A percentile compares a stretch with the other conserved stretches of the same genome.
Conservation (phyloP, 2,329 filamentous ascomycete species). For the Xylaria digitata region DNA sequence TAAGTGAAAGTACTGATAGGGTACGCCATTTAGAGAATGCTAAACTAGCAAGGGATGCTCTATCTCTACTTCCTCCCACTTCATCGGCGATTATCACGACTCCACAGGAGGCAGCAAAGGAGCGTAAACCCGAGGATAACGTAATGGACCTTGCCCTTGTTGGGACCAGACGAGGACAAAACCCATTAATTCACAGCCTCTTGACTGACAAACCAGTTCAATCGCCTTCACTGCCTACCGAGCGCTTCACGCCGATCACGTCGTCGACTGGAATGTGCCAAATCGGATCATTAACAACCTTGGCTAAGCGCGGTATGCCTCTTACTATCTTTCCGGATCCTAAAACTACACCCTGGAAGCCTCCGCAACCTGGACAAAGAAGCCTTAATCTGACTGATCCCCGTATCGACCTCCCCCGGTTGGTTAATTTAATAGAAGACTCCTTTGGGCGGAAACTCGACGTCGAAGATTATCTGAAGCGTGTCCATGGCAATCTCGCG, state of each 20-base stretch:
- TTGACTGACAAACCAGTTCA: conserved; percentile 94
- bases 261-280: conserved; percentile 52
- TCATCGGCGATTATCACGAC: conserved; percentile 92
- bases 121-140: conserved; percentile 59
- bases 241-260: conserved; percentile 64
- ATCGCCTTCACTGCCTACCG: conserved; percentile 87
- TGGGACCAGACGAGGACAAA: conserved; percentile 67
- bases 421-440: conserved; percentile 91
- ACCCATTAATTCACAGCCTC: conserved; percentile 94
- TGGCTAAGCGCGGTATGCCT: conserved; percentile 92
- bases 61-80: conserved; percentile 82
- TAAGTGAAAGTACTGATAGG: conserved; percentile 50
- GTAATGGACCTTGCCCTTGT: conserved; percentile 64
- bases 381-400: conserved; percentile 80
- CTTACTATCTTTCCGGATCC: conserved; percentile 85
- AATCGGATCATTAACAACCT: conserved; percentile 71
- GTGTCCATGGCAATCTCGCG: conserved; percentile 84
- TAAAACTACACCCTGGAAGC: conserved; percentile 72
- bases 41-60: conserved; percentile 73
- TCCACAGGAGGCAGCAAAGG: conserved; percentile 79
- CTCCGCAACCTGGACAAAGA: conserved; percentile 68
- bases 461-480: conserved; percentile 80
- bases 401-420: conserved; percentile 82
- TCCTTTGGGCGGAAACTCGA: conserved; percentile 90
- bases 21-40: conserved; percentile 73